Conservation (phyloP, 208 protist species). For the Novymonas esmeraldas region DNA sequence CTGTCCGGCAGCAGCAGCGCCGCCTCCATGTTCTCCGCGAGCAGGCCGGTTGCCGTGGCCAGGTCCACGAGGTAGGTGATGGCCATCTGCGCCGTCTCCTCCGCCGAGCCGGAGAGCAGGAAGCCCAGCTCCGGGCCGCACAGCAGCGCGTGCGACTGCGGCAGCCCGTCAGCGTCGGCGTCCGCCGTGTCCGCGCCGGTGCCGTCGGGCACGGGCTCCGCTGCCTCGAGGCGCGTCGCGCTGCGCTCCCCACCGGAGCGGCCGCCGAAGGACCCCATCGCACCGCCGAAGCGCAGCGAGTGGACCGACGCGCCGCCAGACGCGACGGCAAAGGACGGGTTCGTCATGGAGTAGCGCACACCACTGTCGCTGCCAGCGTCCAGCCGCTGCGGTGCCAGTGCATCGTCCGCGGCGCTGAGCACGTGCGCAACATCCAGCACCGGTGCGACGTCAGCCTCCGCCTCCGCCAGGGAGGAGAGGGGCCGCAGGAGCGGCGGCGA, state of each 20-base stretch:
- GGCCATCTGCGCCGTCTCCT: conserved; percentile 28
- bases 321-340: conserved; percentile 14
- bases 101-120: conserved; percentile 8
- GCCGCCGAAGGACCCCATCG: not conserved
- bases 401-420: not conserved
- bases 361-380: not conserved
- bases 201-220: no score
- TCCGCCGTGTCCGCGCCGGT: not conserved
- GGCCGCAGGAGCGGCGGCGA: not conserved
- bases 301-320: not conserved
- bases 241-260: not conserved
- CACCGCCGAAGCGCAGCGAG: conserved; percentile 3
- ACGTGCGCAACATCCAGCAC: not conserved
- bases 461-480: not conserved
- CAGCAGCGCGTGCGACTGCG: not conserved
- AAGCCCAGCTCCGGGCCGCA: conserved; percentile 8
- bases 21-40: conserved; percentile 23
- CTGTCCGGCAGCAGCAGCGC: conserved; percentile 16
- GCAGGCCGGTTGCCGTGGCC: conserved; percentile 29
- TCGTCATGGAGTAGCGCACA: conserved; percentile 26
- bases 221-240: not conserved
- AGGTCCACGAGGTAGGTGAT: conserved; percentile 29
- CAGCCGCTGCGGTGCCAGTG: not conserved
- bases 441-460: not conserved
- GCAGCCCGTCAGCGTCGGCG: not conserved